Base-by-base conservation (phyloP, 495 filamentous ascomycete genomes). In the Lasiosphaeriaceae sp. region DNA sequence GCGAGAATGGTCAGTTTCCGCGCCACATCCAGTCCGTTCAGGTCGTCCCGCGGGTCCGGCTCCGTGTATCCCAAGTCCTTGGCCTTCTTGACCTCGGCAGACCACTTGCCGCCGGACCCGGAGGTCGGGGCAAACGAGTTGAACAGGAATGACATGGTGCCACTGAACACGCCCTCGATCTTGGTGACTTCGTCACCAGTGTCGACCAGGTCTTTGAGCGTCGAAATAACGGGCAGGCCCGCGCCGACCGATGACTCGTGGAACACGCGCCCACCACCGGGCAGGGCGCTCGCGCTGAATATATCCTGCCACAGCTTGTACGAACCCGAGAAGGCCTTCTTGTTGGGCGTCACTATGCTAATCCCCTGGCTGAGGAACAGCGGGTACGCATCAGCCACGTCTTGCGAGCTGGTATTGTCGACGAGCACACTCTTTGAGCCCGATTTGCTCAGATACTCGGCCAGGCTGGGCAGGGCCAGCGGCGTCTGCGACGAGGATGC, bases 21-120 rank as follows among this genome's bases (percentile, higher is more conserved):
- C 23, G 94, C 94, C 21, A 98, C 93, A 67, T 98, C 94, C 66
- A 96, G 79, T 11, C 94, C 94, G 72, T 98, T 97, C 63, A 98
- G 79, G 64, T 97, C 94, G 70, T 97, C 94, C 43, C 94, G 80
- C 43, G 94, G 94, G 68, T 97, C 94, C 2, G 94, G 94, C 76
- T 98, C 94, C 12, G 94, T 98, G 74, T 92, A 98, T 17, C 95
- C 94, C n/a, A 93, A 75, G 50, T 92, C 87, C 76, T 96, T 94
- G 31, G 93, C 94, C 72, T 92, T 88, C 59, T 80, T 82, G 20
- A 97, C 94, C 57, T 93, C 90, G 44, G 84, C 87, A 45, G 90
- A 92, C 84, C 93, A 98, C 64, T 87, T 85, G 4, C 86, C 85
- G 23, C 83, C 80, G 20, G 76, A 67, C 17, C 85, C 86, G n/a